Evolutionary conservation across 805 yeast genomes (phyloP), one percentile per base, ranked within the genome.

Genomic region (Myxozyma geophila): DNA sequence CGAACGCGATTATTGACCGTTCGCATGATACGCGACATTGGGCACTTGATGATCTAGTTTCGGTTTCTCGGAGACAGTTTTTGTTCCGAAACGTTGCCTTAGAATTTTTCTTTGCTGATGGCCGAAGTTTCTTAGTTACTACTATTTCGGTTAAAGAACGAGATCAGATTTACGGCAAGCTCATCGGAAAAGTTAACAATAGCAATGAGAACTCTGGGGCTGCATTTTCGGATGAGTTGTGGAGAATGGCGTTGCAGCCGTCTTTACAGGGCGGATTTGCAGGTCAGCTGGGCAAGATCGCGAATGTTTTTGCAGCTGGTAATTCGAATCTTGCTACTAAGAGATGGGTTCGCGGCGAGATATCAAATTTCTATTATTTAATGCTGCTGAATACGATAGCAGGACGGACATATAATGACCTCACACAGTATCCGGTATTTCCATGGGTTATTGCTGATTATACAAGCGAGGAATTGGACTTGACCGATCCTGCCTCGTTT

Each of bases 361-460:
- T 92, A 72, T 89, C 96, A 0, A 91, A 91, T 72, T 92, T 91
- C 69, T 88, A 87, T 71, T 91, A 91, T 71, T 76, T 91, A 70
- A 88, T 90, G 84, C 81, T 89, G 17, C 77, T 91, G 33, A 91
- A 91, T 71, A 90, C 95, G 0, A 74, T 91, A 61, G 96, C 97
- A 0, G 97, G 97, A 0, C 77, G 97, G 67, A 90, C 97, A 0
- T 90, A 87, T 75, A 92, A 91, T 74, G 97, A 91, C 73, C 74
- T 91, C 58, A 91, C 97, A 0, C 97, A 91, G 67, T 91, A 91
- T 71, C 97, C 97, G 0, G 88, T 92, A 0, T 92, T 91, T 70
- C 97, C 97, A 0, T 91, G 96, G 96, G 90, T 91, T 0, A 82
- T 91, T 64, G 87, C 95, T 0, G 96, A 91, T 72, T 90, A 91